Conservation (phyloP, 495 filamentous ascomycete species). For the Penicillium dipodomyicola region DNA sequence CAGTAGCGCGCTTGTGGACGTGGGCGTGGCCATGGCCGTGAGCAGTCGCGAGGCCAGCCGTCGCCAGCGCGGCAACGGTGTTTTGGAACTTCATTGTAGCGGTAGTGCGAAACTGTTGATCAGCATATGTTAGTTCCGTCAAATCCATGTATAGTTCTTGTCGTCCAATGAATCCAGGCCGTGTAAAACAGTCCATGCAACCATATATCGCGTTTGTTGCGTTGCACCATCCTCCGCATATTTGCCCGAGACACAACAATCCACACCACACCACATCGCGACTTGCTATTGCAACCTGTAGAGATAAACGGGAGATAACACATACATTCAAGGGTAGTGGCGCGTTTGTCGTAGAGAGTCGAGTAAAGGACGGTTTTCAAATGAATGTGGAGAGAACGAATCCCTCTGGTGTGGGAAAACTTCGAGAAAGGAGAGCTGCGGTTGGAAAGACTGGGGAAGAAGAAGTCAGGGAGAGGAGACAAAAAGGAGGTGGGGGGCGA, state of each 20-base stretch:
- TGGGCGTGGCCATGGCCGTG: constrained; percentile 46
- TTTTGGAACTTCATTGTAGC: constrained; percentile 45
- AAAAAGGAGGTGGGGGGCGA: constrained; percentile 21
- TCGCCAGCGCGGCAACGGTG: constrained; percentile 44
- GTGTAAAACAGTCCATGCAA: neutral
- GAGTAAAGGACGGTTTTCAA: constrained; percentile 36
- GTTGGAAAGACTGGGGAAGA: constrained; percentile 25
- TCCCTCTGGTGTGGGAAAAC: constrained; percentile 47
- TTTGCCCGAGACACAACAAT: neutral
- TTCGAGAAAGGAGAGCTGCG: constrained; percentile 19
- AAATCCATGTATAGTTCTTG: neutral
- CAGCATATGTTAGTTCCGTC: neutral
- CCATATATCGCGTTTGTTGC: neutral
- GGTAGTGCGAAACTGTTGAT: neutral
- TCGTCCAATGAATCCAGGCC: neutral
- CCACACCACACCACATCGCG: neutral
- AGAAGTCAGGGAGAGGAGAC: constrained; percentile 20
- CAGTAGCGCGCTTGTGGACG: constrained; percentile 41
- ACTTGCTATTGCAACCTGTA: constrained; percentile 1
- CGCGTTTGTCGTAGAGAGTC: constrained; percentile 37
- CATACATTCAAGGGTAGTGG: constrained; percentile 40
- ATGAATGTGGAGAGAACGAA: constrained; percentile 48
- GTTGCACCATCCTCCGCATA: neutral
- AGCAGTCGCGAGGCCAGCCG: constrained; percentile 47
- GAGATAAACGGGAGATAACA: constrained; percentile 9